A percentile compares a stretch with the other conserved stretches of the same genome.
Evolutionary conservation across 1,284 basidiomycete species (phyloP).

Genomic region (Volvariella surrecta): DNA sequence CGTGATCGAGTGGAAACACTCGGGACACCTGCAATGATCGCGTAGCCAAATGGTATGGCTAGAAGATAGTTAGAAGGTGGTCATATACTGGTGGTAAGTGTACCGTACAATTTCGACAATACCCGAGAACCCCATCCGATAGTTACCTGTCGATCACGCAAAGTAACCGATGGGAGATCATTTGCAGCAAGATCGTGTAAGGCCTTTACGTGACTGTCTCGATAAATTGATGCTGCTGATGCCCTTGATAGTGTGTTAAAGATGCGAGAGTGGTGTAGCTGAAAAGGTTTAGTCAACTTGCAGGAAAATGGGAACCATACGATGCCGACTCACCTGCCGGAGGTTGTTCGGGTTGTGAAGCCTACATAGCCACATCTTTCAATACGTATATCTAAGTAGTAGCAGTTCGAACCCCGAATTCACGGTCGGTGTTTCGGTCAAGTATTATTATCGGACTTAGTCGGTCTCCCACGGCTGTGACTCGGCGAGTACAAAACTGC

Average conservation of each 20-base stretch:
- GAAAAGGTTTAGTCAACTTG: too few species aligned
- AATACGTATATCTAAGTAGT: too few species aligned
- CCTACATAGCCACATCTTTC: too few species aligned
- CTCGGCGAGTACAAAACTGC: slow-evolving; percentile 9
- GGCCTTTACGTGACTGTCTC: too few species aligned
- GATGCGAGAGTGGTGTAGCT: too few species aligned
- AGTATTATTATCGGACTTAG: slow-evolving; percentile 7
- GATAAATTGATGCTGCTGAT: too few species aligned
- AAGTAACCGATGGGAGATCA: slow-evolving; percentile 47
- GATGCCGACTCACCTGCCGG: too few species aligned
- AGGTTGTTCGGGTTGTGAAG: too few species aligned
- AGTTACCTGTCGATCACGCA: slow-evolving; percentile 50
- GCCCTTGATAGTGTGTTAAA: too few species aligned
- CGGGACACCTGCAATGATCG: slow-evolving; percentile 81
- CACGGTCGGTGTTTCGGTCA: too few species aligned
- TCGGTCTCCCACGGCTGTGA: slow-evolving; percentile 7
- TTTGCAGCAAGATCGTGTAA: slow-evolving; percentile 11
- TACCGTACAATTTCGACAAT: slow-evolving; percentile 64
- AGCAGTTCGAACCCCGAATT: too few species aligned
- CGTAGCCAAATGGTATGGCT: slow-evolving; percentile 44
- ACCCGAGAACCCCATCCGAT: slow-evolving; percentile 59
- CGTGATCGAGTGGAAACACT: slow-evolving; percentile 85
- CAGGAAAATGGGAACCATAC: too few species aligned
- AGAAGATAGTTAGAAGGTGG: slow-evolving; percentile 4
- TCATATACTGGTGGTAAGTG: neutral